Conservation (phyloP, 345 rosid genomes). For the Garcia nutans region DNA sequence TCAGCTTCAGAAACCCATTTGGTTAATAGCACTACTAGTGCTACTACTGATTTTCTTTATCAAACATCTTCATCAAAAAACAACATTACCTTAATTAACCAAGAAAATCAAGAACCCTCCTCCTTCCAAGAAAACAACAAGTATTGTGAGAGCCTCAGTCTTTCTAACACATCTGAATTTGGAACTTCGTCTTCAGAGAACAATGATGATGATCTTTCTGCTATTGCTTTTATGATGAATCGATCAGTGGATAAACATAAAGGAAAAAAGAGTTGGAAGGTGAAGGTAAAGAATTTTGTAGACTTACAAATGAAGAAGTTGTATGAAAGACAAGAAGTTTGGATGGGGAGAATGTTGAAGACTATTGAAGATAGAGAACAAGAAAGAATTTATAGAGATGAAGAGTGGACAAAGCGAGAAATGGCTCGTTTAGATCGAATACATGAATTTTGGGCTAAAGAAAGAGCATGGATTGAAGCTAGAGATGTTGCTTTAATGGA, state of each 20-base stretch:
- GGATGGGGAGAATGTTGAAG: conserved; percentile 65
- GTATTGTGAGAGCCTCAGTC: conserved; percentile 37
- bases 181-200: conserved; percentile 51
- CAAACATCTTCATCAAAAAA: conserved; percentile 3
- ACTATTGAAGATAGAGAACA: conserved; percentile 49
- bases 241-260: conserved; percentile 31
- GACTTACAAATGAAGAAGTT: conserved; percentile 44
- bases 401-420: conserved; percentile 56
- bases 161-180: conserved; percentile 49
- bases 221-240: conserved; percentile 49
- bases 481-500: conserved; percentile 49
- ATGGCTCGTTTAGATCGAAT: conserved; percentile 39
- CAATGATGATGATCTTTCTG: conserved; percentile 48
- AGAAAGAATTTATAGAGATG: conserved; percentile 43
- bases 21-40: conserved; percentile 16
- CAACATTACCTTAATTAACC: not conserved
- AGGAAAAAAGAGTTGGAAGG: conserved; percentile 34
- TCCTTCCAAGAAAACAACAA: conserved; percentile 21
- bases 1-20: conserved; percentile 50
- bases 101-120: conserved; percentile 25
- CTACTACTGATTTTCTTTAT: conserved; percentile 8
- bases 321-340: conserved; percentile 49
- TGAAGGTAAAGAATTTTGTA: conserved; percentile 47
- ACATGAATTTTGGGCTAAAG: conserved; percentile 51
- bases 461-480: conserved; percentile 53